Conservation (phyloP, 305 asterid genomes). For the Fraxinus floribunda region DNA sequence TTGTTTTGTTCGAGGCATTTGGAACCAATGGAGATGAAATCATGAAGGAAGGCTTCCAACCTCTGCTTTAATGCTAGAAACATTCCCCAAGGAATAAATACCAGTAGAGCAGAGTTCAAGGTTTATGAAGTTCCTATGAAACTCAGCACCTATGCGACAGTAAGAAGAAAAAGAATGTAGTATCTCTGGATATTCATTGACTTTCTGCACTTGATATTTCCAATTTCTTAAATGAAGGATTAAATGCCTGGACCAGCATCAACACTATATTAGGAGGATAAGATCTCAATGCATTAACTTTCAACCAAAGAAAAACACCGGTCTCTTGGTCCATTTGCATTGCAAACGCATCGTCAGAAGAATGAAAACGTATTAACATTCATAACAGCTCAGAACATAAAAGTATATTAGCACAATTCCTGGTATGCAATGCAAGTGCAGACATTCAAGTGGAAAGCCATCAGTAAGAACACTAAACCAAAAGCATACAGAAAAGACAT, state of each 20-base stretch:
- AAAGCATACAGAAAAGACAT: background rate
- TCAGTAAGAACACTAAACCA: background rate
- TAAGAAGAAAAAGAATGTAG: background rate
- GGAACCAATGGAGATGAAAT: conserved; percentile 19
- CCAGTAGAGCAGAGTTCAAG: background rate
- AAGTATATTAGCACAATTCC: background rate
- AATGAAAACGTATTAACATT: background rate
- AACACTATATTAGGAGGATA: background rate
- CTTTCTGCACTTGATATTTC: background rate
- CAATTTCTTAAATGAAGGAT: background rate
- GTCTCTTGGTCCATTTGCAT: background rate
- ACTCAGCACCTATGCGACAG: background rate
- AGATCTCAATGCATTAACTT: background rate
- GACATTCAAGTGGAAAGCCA: background rate
- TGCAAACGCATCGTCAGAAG: background rate
- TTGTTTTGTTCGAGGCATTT: conserved; percentile 27
- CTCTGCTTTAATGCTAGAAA: conserved; percentile 11
- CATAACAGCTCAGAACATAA: background rate
- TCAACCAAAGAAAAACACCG: background rate
- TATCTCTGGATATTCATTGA: background rate
- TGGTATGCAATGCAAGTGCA: background rate
- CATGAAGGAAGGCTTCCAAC: conserved; percentile 15
- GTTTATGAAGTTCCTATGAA: background rate
- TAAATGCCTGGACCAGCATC: background rate
- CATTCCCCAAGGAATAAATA: conserved; percentile 7